Evolutionary conservation across 192 early-diverging fungal species (phyloP).

Genomic region (Linnemannia hyalina): DNA sequence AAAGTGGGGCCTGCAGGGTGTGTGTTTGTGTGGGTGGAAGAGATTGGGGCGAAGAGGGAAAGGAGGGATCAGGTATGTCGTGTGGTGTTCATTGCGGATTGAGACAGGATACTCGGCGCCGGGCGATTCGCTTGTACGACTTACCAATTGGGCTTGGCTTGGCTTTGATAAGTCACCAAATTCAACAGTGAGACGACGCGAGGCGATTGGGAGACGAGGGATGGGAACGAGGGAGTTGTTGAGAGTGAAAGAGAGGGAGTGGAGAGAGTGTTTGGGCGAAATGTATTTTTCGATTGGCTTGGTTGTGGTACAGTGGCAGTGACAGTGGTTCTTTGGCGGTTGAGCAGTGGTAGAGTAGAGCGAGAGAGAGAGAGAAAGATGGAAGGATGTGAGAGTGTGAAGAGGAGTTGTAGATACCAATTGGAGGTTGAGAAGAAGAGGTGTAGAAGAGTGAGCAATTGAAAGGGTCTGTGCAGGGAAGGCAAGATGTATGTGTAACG

Average conservation of each 20-base stretch:
- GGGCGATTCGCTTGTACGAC: neutral
- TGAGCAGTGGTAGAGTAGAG: neutral
- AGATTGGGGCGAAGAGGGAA: neutral
- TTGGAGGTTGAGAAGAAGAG: neutral
- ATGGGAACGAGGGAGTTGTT: neutral
- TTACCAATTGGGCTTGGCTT: neutral
- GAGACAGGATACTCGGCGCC: neutral
- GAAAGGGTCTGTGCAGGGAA: constrained; percentile 1
- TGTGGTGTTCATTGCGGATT: neutral
- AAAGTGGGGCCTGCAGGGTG: neutral
- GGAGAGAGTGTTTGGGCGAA: neutral
- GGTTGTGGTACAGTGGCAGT: neutral
- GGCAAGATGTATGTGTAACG: neutral
- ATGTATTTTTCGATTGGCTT: constrained; percentile 3
- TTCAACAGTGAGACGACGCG: neutral
- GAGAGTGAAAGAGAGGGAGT: neutral
- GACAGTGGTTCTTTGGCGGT: neutral
- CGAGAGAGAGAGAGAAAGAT: neutral
- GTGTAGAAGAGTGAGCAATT: neutral
- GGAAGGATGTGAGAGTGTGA: neutral
- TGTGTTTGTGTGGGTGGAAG: neutral
- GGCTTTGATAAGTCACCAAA: neutral
- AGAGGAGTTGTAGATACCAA: neutral
- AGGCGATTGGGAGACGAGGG: neutral
- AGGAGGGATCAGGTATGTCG: neutral